phyloP scores from a whole-genome alignment of 768 basidiomycete species.

The Suillus subalutaceus region DNA sequence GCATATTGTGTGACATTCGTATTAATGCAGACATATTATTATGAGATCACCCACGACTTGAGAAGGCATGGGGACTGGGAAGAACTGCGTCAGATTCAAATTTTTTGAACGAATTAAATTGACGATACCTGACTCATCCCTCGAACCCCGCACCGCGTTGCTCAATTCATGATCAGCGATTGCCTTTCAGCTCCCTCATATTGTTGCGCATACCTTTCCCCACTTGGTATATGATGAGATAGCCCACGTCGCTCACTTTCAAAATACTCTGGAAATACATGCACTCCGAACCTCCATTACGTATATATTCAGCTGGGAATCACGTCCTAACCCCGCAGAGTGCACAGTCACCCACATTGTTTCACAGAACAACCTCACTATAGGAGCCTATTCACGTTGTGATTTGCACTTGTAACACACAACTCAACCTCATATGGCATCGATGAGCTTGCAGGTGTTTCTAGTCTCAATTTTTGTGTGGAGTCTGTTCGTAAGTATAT shows the following conservation, averaged over 20 bases:
- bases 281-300: too few species aligned
- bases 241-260: background rate
- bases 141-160: background rate
- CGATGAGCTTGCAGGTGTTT: too few species aligned
- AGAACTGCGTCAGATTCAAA: background rate
- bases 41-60: background rate
- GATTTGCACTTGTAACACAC: too few species aligned
- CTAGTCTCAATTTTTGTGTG: background rate
- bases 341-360: too few species aligned
- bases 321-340: too few species aligned
- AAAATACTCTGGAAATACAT: background rate
- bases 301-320: too few species aligned
- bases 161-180: background rate
- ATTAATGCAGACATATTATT: background rate
- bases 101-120: background rate
- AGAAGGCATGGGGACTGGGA: background rate
- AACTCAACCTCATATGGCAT: too few species aligned
- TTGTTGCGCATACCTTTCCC: too few species aligned
- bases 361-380: too few species aligned
- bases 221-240: background rate
- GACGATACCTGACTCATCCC: background rate
- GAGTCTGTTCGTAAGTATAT: background rate
- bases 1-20: background rate
- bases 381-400: too few species aligned
- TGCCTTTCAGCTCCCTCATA: too few species aligned